Evolutionary conservation across 192 early-diverging fungal species (phyloP).

Genomic region (Coemansia sp.): DNA sequence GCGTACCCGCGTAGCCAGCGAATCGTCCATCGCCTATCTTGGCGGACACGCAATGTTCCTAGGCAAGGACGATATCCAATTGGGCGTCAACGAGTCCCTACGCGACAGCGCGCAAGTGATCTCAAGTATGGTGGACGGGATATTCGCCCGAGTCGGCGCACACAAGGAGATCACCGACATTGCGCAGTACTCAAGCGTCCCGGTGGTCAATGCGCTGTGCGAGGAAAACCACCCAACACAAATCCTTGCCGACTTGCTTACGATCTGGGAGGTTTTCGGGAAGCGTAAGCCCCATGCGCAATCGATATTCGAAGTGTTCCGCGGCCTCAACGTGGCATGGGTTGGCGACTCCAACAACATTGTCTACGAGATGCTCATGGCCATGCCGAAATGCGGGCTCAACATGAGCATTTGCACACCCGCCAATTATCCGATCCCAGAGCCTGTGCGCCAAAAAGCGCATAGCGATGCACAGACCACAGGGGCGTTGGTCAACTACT

Average conservation of each 20-base stretch:
- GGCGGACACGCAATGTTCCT: constrained; percentile 98
- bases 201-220: constrained; percentile 95
- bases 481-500: constrained; percentile 58
- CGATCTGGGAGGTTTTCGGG: constrained; percentile 79
- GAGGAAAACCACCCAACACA: constrained; percentile 97
- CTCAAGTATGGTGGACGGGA: constrained; percentile 93
- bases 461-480: constrained; percentile 61
- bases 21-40: constrained; percentile 86
- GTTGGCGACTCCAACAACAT: constrained; percentile 99
- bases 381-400: constrained; percentile 88
- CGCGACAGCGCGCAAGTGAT: constrained; percentile 89
- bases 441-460: constrained; percentile 71
- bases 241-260: constrained; percentile 94
- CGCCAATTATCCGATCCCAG: constrained; percentile 73
- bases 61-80: constrained; percentile 92
- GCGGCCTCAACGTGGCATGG: constrained; percentile 89
- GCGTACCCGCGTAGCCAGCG: constrained; percentile 93
- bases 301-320: constrained; percentile 52
- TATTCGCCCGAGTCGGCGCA: constrained; percentile 90
- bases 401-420: constrained; percentile 85
- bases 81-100: constrained; percentile 94
- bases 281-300: constrained; percentile 18
- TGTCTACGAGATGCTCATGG: constrained; percentile 84
- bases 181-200: constrained; percentile 84
- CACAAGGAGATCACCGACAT: constrained; percentile 90